Base-by-base conservation (phyloP, 441 rosid genomes). In the Mallotus japonicus region DNA sequence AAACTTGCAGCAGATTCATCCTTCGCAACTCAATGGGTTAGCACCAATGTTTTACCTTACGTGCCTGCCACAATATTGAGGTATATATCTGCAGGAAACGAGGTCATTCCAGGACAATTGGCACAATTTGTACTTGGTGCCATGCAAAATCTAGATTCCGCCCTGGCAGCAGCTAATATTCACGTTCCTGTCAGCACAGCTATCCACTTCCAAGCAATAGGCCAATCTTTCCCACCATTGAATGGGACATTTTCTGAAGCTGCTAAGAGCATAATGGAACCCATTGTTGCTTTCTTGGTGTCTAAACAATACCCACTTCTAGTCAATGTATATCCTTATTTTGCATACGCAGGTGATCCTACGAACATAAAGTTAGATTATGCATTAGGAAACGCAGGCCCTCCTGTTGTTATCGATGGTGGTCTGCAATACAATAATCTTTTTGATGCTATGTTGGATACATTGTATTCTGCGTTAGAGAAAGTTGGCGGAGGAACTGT, bases 1-100 rank as follows among this genome's bases (percentile, higher is more conserved):
- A 28, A 65, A 34, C 74, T 75, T 2, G 63, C 69, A 22, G 5
- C 69, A 5, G 10, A 53, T 66, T 20, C 56, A 49, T 16, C 55
- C 28, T 66, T 50, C 11, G 74, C 70, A 47, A 46, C 51, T 42
- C 34, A 62, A 62, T 75, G 73, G 70, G 65, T 75, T 75, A 6
- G 6, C 51, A 50, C 46, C 19, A 75, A 75, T 3, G 59, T 75
- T 24, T 9, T 62, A 14, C 65, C 78, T 53, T 61, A 75, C 17
- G 5, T 15, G 15, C 69, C 49, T 5, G 59, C 58, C 32, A 2
- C 60, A 11, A 42, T 49, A 71, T 28, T 71, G 7, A 60, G 65
- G 56, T 71, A 71, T 32, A 17, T 71, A 9, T 47, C 67, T 32
- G 60, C 67, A 24, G 74, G 74, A 1, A 71, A 71, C 7, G 74